phyloP scores from a whole-genome alignment of 352 stramenopile genomes.

The Pythium aquatile region DNA sequence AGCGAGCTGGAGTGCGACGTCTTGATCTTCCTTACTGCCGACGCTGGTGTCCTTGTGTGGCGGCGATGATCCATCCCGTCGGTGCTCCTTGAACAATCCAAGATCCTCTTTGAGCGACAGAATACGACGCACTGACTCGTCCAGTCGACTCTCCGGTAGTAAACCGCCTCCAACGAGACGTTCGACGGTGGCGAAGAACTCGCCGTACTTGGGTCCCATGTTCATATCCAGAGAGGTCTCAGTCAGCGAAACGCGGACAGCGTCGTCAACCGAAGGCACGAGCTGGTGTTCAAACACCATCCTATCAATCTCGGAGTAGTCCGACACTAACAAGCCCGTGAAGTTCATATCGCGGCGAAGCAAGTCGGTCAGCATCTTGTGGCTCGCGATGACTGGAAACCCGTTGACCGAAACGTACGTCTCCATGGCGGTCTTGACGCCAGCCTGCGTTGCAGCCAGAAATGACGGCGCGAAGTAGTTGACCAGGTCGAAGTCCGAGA shows the following conservation, averaged over 20 bases:
- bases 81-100: conserved; percentile 36
- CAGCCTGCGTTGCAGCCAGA: conserved; percentile 57
- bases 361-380: conserved; percentile 70
- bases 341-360: conserved; percentile 89
- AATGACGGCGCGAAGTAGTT: conserved; percentile 81
- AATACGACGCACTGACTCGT: conserved; percentile 38
- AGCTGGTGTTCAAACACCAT: conserved; percentile 81
- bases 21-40: conserved; percentile 43
- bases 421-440: conserved; percentile 90
- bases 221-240: conserved; percentile 93
- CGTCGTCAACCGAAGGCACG: conserved; percentile 54
- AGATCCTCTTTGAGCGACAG: conserved; percentile 52
- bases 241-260: conserved; percentile 63
- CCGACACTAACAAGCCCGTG: conserved; percentile 87
- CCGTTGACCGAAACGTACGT: conserved; percentile 89
- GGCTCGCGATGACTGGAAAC: conserved; percentile 83
- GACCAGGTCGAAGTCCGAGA: conserved; percentile 65
- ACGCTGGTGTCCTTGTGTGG: neutral
- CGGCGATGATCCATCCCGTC: neutral
- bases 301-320: conserved; percentile 92
- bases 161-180: conserved; percentile 40
- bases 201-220: conserved; percentile 70
- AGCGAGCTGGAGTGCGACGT: conserved; percentile 56
- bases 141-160: conserved; percentile 48
- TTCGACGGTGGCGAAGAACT: conserved; percentile 55